Conservation (phyloP, 2,329 filamentous ascomycete genomes). For the Ilyonectria destructans region DNA sequence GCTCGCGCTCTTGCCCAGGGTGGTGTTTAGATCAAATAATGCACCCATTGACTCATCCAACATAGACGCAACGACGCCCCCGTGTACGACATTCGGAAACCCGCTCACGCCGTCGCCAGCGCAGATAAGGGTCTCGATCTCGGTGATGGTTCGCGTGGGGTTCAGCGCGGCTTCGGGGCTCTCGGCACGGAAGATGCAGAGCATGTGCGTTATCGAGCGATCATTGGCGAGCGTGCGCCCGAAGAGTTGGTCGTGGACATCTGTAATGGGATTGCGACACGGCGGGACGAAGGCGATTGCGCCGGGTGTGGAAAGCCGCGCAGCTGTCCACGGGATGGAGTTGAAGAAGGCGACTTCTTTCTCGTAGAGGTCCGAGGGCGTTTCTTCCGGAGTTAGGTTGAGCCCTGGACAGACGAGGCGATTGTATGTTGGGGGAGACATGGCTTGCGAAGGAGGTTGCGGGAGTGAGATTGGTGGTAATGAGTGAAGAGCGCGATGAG, state of each 20-base stretch:
- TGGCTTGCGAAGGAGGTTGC: slow-evolving; percentile 35
- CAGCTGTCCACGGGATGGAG: slow-evolving; percentile 56
- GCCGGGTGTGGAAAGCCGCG: slow-evolving; percentile 47
- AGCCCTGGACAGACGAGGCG: slow-evolving; percentile 53
- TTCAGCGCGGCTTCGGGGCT: slow-evolving; percentile 47
- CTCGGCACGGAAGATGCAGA: slow-evolving; percentile 53
- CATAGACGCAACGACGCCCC: slow-evolving; percentile 55
- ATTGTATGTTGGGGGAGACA: slow-evolving; percentile 39
- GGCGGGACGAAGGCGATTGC: slow-evolving; percentile 54
- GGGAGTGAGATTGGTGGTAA: slow-evolving; percentile 20
- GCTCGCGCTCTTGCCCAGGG: slow-evolving; percentile 51
- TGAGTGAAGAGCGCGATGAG: slow-evolving; percentile 17
- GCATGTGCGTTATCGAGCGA: slow-evolving; percentile 53
- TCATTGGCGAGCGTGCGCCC: slow-evolving; percentile 51
- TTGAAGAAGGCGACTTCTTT: slow-evolving; percentile 53
- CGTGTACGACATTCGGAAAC: slow-evolving; percentile 54
- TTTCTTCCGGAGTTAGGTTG: slow-evolving; percentile 48
- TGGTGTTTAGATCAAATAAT: slow-evolving; percentile 56
- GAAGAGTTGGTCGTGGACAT: slow-evolving; percentile 55
- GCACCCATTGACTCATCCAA: slow-evolving; percentile 57
- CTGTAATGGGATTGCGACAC: slow-evolving; percentile 51
- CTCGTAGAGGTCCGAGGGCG: slow-evolving; percentile 47
- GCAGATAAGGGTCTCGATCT: slow-evolving; percentile 52
- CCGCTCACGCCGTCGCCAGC: slow-evolving; percentile 55
- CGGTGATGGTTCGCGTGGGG: slow-evolving; percentile 46